A percentile compares a stretch with the other conserved stretches of the same genome.
phyloP scores from a whole-genome alignment of 73 alveolate genomes.

The Symbiodinium natans region DNA sequence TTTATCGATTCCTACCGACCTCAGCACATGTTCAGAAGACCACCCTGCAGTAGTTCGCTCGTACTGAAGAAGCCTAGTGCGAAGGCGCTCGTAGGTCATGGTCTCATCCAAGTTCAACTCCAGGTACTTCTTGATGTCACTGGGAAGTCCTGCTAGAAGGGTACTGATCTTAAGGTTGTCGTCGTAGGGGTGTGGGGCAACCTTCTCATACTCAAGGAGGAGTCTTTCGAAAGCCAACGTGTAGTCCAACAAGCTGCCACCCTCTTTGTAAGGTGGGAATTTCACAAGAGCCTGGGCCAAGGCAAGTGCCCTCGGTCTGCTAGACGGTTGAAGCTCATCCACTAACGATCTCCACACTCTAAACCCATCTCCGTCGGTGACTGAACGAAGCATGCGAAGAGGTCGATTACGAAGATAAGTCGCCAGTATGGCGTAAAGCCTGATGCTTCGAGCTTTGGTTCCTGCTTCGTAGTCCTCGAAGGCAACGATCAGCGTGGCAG shows the following conservation, averaged over 20 bases:
- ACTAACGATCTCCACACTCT: not conserved
- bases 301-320: not conserved
- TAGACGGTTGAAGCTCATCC: not conserved
- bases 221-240: not conserved
- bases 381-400: not conserved
- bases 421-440: not conserved
- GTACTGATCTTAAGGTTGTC: not conserved
- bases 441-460: not conserved
- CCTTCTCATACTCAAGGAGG: not conserved
- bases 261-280: not conserved
- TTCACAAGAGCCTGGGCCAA: not conserved
- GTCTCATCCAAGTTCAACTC: not conserved
- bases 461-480: not conserved
- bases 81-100: not conserved
- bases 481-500: not conserved
- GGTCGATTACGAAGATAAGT: not conserved
- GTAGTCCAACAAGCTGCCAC: not conserved
- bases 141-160: not conserved
- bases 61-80: not conserved
- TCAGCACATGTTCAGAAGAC: not conserved
- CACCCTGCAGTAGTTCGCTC: not conserved
- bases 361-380: not conserved
- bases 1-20: not conserved
- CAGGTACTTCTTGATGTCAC: not conserved
- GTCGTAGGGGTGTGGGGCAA: not conserved